Base-by-base conservation (phyloP, 2,329 filamentous ascomycete genomes). In the Colletotrichum sp. region DNA sequence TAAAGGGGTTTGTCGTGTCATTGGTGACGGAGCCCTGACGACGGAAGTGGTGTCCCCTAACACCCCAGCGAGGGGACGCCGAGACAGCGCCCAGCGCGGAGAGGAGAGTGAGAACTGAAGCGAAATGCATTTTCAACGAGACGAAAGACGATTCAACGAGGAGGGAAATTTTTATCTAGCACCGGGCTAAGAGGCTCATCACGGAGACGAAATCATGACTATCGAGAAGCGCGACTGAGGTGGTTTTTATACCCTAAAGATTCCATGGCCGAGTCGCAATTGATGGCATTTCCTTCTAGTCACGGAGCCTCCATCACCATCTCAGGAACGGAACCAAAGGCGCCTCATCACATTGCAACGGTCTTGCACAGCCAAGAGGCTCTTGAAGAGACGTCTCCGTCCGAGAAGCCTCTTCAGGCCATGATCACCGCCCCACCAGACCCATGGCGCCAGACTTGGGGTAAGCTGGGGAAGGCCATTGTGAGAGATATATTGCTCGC, bases 1-100 rank as follows among this genome's bases (percentile, higher is more conserved):
- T 74, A 79, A 92, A 91, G 1, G 90, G 85, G 71, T 87, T 86
- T 67, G 79, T 55, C 8, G 74, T 34, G 55, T 63, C 24, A 34
- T 77, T 63, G 52, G 52, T 18, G 60, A 59, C 4, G 59, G 21
- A 6, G 21, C 55, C 12, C n/a, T 59, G 34, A 21, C 74, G 57
- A n/a, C 61, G 63, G 64, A 65, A 55, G 57, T 72, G 70, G 18
- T 77, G 76, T 26, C 64, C 60, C 21, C 39, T 36, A 8, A 26
- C 21, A 43, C 67, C 69, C 34, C 71, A 57, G n/a, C 69, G 68
- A 34, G 77, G 77, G 18, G 61, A 69, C 12, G 77, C 77, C 15
- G 77, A 74, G 16, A 78, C 77, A 26, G 71, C 59, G 57, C 71
- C 67, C 15, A 71, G 12, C 15, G 77, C 52, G 7, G 74, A 78